Percentiles rank a stretch among this genome's conserved stretches.
These are phyloP conservation scores for Scenedesmus sp. DNA, from an alignment of 163 green algal genomes.

Conservation along the genomic window DNA sequence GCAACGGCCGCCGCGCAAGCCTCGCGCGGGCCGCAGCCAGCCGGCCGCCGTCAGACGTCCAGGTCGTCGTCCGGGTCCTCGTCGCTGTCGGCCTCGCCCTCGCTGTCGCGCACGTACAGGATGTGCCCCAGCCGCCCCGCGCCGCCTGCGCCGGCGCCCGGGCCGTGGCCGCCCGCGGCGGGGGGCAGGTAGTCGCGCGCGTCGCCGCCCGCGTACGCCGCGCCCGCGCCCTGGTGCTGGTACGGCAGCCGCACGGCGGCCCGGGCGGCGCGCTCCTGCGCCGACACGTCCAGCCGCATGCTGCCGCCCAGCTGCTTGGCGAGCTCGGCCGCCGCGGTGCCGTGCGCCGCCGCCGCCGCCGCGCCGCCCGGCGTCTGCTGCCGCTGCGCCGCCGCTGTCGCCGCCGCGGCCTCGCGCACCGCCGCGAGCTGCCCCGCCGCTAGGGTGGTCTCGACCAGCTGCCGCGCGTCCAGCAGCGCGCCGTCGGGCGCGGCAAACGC, in stretches of 20 bases:
- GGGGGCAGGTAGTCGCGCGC: constrained; percentile 70
- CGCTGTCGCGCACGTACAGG: constrained; percentile 77
- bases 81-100: constrained; percentile 77
- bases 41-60: constrained; percentile 82
- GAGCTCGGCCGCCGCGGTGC: constrained; percentile 24
- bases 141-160: not conserved
- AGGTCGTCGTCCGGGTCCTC: constrained; percentile 86
- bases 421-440: not conserved
- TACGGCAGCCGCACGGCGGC: constrained; percentile 72
- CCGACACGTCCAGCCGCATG: constrained; percentile 66
- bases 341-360: not conserved
- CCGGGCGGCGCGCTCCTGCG: constrained; percentile 59
- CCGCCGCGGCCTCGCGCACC: too few species aligned
- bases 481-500: constrained; percentile 42
- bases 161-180: constrained; percentile 36
- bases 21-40: too few species aligned
- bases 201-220: constrained; percentile 51
- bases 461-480: not conserved
- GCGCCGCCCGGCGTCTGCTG: not conserved
- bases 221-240: constrained; percentile 59
- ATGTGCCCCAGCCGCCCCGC: constrained; percentile 66
- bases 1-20: too few species aligned
- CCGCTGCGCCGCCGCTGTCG: not conserved
- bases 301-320: constrained; percentile 53
- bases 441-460: constrained; percentile 21